Percentiles rank a stretch among this genome's conserved stretches.
These are phyloP conservation scores for Fusarium marasasianum DNA, from an alignment of 2,329 filamentous ascomycete species.

Conservation along the genomic window DNA sequence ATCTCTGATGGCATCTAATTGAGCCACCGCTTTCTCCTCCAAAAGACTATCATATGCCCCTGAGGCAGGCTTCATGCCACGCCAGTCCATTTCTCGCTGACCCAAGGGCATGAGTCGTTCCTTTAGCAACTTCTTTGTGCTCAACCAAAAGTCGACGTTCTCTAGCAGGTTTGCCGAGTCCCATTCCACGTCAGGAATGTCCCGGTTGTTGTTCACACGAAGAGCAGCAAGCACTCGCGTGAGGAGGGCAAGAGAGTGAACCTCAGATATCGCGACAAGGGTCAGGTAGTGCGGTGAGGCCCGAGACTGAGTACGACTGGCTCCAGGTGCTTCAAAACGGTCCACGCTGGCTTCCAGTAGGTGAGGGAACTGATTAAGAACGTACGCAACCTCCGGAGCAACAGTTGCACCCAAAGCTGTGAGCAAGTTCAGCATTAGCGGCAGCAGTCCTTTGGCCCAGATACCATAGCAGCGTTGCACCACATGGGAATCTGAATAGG, in stretches of 20 bases:
- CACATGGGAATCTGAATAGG: conserved; percentile 77
- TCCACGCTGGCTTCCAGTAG: conserved; percentile 78
- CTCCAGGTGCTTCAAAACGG: conserved; percentile 71
- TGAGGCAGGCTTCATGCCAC: conserved; percentile 51
- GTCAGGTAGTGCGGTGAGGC: conserved; percentile 73
- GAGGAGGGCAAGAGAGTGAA: conserved; percentile 81
- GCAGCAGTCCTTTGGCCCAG: conserved; percentile 89
- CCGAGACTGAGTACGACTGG: conserved; percentile 60
- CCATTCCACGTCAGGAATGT: conserved; percentile 79
- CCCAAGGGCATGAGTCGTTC: conserved; percentile 79
- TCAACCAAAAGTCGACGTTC: conserved; percentile 84
- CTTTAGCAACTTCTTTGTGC: conserved; percentile 72
- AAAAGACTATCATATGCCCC: conserved; percentile 68
- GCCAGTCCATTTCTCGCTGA: conserved; percentile 75
- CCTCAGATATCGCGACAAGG: conserved; percentile 77
- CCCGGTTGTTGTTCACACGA: conserved; percentile 71
- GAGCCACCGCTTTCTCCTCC: conserved; percentile 78
- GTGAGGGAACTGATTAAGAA: conserved; percentile 88
- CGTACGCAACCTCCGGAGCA: conserved; percentile 84
- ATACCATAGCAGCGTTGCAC: conserved; percentile 83
- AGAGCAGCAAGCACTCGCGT: conserved; percentile 76
- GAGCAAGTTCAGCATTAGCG: conserved; percentile 88
- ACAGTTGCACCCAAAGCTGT: conserved; percentile 82
- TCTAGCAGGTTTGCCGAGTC: conserved; percentile 78
- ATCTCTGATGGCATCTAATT: conserved; percentile 70